phyloP scores from a whole-genome alignment of 2,329 filamentous ascomycete genomes.

The Ceratocystiopsis brevicomis region DNA sequence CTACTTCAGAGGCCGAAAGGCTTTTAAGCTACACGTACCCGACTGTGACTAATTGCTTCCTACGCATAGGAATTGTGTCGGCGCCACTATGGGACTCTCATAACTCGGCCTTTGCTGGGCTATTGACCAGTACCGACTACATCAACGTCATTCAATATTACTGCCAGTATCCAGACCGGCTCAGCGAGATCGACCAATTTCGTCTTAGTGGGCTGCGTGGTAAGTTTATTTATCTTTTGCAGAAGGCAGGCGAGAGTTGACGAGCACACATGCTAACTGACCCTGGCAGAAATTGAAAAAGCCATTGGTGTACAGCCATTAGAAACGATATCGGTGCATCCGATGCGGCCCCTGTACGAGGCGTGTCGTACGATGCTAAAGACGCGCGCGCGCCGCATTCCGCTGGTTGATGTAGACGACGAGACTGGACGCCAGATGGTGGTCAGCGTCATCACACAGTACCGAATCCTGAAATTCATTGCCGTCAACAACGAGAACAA shows the following conservation, averaged over 20 bases:
- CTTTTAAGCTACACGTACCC: too few relatives aligned
- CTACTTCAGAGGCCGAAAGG: too few relatives aligned
- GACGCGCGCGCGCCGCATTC: slow-evolving; percentile 82
- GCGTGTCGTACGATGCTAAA: slow-evolving; percentile 87
- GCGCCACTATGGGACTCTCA: slow-evolving; percentile 93
- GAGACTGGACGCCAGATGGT: slow-evolving; percentile 86
- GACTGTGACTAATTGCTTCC: too few relatives aligned
- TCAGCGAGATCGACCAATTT: slow-evolving; percentile 84
- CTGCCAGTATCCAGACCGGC: slow-evolving; percentile 84
- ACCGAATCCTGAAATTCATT: slow-evolving; percentile 96
- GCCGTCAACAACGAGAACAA: slow-evolving; percentile 78
- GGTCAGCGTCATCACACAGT: slow-evolving; percentile 93
- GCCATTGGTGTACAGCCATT: slow-evolving; percentile 79
- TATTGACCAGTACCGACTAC: slow-evolving; percentile 90
- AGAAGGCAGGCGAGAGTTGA: not conserved
- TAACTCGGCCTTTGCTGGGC: slow-evolving; percentile 77
- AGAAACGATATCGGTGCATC: slow-evolving; percentile 91
- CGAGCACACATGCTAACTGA: not conserved
- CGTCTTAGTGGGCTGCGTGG: slow-evolving; percentile 79
- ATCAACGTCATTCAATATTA: slow-evolving; percentile 99
- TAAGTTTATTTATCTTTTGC: slow-evolving; percentile 20
- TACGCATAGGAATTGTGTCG: slow-evolving; percentile 50
- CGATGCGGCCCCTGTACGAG: slow-evolving; percentile 78
- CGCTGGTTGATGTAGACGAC: slow-evolving; percentile 80
- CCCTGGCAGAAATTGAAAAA: slow-evolving; percentile 64